Evolutionary conservation across 345 rosid genomes (phyloP), one percentile per base, ranked within the genome.

Genomic region (Boechera stricta): DNA sequence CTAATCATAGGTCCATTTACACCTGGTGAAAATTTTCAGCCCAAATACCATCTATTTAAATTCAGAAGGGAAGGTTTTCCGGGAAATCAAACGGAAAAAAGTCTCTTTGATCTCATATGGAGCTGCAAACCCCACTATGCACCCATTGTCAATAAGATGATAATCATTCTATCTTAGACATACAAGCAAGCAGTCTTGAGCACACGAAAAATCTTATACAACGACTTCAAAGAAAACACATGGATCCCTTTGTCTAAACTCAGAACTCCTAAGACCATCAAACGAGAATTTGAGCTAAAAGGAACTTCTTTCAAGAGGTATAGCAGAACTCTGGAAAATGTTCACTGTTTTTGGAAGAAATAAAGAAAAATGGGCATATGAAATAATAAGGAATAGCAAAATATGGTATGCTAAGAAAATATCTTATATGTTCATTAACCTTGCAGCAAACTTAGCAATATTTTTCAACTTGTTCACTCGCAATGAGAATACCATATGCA

Each of bases 241-340:
- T 47, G 2, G 29, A 28, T 44, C 44, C 24, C 38, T 6, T 44
- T 13, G 49, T 44, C 53, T 44, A 45, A 42, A 28, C 54, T 45
- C n/a, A 29, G 31, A 65, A 41, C 67, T 63, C 21, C 12, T 32
- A 57, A 67, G 35, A 52, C 60, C 61, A 52, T 36, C 48, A 36
- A 21, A 67, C 21, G 21, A 51, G 31, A 36, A 39, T 9, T 39
- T 39, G 1, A 39, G 42, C 11, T 36, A 39, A 9, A 39, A 33
- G 42, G 11, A 39, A 10, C 42, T 39, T 39, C 11, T 39, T 9
- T 39, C 24, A 21, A 21, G 24, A 21, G 24, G 24, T 21, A 21
- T 21, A 21, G 24, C 24, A 21, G 24, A 21, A 21, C 0, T 21
- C 24, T 21, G 24, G 24, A 21, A 21, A 21, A 21, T 21, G 24